Evolutionary conservation across 1,139 yeast species (phyloP).

Genomic region (Pichia sp.): DNA sequence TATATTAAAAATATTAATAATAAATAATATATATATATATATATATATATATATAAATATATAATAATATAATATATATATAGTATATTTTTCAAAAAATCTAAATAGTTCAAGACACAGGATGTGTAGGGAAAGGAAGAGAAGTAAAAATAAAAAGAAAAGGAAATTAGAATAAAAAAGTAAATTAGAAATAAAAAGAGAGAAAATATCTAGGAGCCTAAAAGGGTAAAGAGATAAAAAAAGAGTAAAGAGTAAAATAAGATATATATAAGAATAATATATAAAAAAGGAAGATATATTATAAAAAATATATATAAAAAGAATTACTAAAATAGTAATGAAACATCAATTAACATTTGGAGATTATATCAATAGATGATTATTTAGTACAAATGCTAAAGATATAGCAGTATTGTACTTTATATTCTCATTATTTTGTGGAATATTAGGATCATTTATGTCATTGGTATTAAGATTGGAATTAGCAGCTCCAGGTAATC

Average conservation of each 20-base stretch:
- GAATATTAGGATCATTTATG: too few species aligned
- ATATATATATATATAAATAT: slow-evolving; percentile 1
- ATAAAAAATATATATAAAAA: slow-evolving; percentile 15
- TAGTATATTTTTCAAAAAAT: background rate
- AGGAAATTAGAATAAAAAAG: slow-evolving; percentile 5
- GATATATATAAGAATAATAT: slow-evolving; percentile 5
- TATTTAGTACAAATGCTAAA: too few species aligned
- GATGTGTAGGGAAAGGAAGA: too few species aligned
- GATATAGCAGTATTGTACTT: too few species aligned
- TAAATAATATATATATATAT: slow-evolving; percentile 9
- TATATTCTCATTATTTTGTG: too few species aligned
- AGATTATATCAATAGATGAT: too few species aligned
- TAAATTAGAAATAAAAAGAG: background rate
- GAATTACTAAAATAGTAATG: slow-evolving; percentile 23
- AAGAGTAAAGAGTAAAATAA: slow-evolving; percentile 7
- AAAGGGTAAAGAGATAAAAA: background rate
- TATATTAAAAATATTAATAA: slow-evolving; percentile 10
- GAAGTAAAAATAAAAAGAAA: slow-evolving; percentile 2
- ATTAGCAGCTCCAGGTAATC: too few species aligned
- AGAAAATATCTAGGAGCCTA: slow-evolving; percentile 1
- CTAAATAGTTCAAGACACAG: too few species aligned
- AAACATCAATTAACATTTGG: too few species aligned
- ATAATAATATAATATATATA: background rate
- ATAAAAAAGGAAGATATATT: slow-evolving; percentile 4
- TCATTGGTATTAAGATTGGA: too few species aligned